These are phyloP conservation scores for Ceriops zippeliana DNA, from an alignment of 345 rosid species.

Conservation along the genomic window DNA sequence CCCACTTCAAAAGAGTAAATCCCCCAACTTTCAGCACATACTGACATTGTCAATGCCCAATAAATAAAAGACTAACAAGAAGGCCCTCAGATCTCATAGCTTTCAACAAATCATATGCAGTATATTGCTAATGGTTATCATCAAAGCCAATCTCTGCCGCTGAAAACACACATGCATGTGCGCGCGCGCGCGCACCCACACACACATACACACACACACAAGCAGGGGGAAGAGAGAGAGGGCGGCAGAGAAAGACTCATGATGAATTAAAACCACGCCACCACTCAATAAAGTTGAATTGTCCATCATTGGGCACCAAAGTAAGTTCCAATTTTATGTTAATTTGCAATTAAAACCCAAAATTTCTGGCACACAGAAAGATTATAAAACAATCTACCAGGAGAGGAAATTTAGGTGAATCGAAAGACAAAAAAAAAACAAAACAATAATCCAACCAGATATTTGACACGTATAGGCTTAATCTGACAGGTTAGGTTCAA, in stretches of 20 bases:
- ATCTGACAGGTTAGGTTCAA: too few species aligned
- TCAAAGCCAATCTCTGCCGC: neutral
- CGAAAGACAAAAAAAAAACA: too few species aligned
- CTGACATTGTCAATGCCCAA: too few species aligned
- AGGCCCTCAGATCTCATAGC: slow-evolving; percentile 5
- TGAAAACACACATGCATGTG: neutral
- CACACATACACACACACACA: neutral
- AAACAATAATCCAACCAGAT: too few species aligned
- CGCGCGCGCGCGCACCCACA: neutral
- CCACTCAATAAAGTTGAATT: slow-evolving; percentile 8
- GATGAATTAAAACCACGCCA: slow-evolving; percentile 1
- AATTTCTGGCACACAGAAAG: too few species aligned
- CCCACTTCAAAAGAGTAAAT: too few species aligned
- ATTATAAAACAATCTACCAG: too few species aligned
- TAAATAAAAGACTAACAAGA: neutral
- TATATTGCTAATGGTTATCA: neutral
- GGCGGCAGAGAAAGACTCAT: neutral
- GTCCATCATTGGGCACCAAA: slow-evolving; percentile 9
- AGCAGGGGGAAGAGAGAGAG: neutral
- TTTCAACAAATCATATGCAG: neutral
- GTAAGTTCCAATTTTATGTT: too few species aligned
- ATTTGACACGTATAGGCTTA: too few species aligned
- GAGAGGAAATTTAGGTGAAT: too few species aligned
- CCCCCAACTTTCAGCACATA: too few species aligned
- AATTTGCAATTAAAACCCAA: too few species aligned